Evolutionary conservation across 1,284 basidiomycete genomes (phyloP).

Genomic region (Athelia psychrophila): DNA sequence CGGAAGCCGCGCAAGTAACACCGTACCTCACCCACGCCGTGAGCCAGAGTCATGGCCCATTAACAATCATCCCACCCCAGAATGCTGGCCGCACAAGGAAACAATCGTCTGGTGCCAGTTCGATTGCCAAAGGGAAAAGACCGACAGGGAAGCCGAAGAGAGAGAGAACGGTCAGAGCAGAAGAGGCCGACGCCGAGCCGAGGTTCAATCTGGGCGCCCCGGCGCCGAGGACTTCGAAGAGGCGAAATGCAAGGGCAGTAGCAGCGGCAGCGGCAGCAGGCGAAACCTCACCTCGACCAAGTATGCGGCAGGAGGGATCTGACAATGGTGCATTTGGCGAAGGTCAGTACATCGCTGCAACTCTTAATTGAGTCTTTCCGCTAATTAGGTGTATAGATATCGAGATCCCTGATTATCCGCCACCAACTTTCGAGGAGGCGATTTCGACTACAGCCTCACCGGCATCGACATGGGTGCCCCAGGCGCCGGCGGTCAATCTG

Average conservation of each 20-base stretch:
- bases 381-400: neutral
- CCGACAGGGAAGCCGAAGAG: neutral
- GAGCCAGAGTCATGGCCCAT: conserved; percentile 52
- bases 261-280: neutral
- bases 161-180: neutral
- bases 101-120: conserved; percentile 9
- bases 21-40: conserved; percentile 58
- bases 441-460: neutral
- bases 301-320: too few relatives aligned
- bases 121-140: neutral
- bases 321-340: neutral
- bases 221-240: neutral
- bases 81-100: conserved; percentile 52
- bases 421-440: conserved; percentile 1
- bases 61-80: conserved; percentile 48
- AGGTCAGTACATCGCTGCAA: neutral
- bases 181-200: neutral
- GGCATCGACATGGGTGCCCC: neutral
- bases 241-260: neutral
- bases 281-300: too few relatives aligned
- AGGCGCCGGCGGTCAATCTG: neutral
- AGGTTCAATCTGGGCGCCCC: neutral
- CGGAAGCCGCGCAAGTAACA: conserved; percentile 49
- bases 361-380: neutral
- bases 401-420: neutral